Evolutionary conservation across 495 filamentous ascomycete species (phyloP).

Genomic region (Daldinia loculata): DNA sequence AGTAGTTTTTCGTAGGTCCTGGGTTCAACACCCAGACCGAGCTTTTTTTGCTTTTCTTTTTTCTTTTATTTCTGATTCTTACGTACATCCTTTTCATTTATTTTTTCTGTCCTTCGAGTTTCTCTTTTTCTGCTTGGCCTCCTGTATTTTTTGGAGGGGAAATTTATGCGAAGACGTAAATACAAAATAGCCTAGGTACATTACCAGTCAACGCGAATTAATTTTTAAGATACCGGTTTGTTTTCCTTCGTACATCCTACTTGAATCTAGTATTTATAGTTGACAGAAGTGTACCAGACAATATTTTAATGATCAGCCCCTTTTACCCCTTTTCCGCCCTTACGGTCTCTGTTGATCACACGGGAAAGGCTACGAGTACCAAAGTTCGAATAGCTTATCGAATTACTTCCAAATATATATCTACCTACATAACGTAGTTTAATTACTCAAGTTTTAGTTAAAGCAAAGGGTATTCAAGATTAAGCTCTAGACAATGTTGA

Average conservation of each 20-base stretch:
- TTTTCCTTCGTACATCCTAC: neutral
- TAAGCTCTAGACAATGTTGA: neutral
- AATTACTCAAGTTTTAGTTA: neutral
- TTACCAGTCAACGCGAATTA: neutral
- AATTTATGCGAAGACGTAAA: too few relatives aligned
- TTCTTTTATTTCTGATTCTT: neutral
- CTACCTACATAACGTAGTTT: neutral
- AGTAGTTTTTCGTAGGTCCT: conserved; percentile 3
- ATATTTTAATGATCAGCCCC: too few relatives aligned
- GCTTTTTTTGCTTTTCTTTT: neutral
- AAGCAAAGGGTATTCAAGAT: neutral
- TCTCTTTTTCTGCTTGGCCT: neutral
- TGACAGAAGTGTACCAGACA: too few relatives aligned
- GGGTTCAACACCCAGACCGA: neutral
- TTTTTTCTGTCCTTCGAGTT: neutral
- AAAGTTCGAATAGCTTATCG: neutral
- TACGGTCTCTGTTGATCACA: too few relatives aligned
- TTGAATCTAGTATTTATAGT: neutral
- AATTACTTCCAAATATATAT: neutral
- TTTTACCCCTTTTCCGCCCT: too few relatives aligned
- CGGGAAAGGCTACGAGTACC: too few relatives aligned
- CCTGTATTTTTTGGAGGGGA: too few relatives aligned
- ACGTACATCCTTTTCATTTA: neutral
- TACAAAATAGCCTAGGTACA: neutral
- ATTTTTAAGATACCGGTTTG: too few relatives aligned